A percentile compares a stretch with the other conserved stretches of the same genome.
phyloP scores from a whole-genome alignment of 192 early-diverging fungal species.

The Phycomyces nitens region DNA sequence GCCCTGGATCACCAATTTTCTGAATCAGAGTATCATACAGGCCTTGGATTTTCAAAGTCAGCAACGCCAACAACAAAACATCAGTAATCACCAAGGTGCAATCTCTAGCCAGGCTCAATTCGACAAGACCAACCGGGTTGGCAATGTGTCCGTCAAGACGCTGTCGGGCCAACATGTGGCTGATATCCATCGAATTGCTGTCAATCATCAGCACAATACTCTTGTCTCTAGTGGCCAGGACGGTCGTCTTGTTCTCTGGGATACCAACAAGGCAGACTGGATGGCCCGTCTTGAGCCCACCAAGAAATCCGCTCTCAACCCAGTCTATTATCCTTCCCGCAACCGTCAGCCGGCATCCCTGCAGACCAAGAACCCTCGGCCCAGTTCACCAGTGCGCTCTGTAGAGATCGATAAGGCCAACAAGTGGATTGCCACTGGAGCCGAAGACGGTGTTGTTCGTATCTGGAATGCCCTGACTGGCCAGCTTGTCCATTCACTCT shows the following conservation, averaged over 20 bases:
- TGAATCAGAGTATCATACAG: too few relatives aligned
- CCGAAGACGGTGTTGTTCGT: constrained; percentile 24
- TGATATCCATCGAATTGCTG: constrained; percentile 22
- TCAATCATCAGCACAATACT: constrained; percentile 20
- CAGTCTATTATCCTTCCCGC: constrained; percentile 1
- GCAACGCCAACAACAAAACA: not conserved
- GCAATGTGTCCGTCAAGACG: constrained; percentile 18
- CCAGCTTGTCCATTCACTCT: constrained; percentile 2
- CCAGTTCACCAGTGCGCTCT: not conserved
- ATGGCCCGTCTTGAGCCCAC: constrained; percentile 22
- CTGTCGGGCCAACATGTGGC: constrained; percentile 22
- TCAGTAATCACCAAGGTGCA: constrained; percentile 23
- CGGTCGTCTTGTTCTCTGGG: constrained; percentile 31
- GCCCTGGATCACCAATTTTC: too few relatives aligned
- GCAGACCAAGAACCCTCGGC: not conserved
- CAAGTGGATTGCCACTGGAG: constrained; percentile 27
- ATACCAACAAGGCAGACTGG: constrained; percentile 21
- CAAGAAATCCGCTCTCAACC: not conserved
- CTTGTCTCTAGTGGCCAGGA: constrained; percentile 29
- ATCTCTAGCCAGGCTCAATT: constrained; percentile 21
- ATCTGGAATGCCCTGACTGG: constrained; percentile 26
- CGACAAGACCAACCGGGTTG: constrained; percentile 12
- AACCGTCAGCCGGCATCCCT: too few relatives aligned
- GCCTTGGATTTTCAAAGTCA: not conserved
- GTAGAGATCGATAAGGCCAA: constrained; percentile 26